phyloP scores from a whole-genome alignment of 1,284 basidiomycete species.

The Pholiota adiposa region DNA sequence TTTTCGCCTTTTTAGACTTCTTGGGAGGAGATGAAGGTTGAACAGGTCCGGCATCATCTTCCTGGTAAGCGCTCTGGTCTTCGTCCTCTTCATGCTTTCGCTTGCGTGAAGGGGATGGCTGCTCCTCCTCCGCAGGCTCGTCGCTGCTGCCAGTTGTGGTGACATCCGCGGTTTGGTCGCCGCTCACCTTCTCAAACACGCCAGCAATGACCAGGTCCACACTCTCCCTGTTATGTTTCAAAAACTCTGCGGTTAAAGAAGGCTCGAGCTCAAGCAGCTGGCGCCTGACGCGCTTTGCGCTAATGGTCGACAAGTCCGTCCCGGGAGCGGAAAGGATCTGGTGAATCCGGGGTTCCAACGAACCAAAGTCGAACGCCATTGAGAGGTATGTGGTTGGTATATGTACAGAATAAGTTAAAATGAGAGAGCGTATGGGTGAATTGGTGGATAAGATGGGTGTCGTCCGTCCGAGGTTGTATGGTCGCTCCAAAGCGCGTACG shows the following conservation, averaged over 20 bases:
- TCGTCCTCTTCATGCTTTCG: conserved; percentile 42
- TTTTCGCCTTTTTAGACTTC: conserved; percentile 49
- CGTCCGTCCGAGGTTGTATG: conserved; percentile 11
- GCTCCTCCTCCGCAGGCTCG: conserved; percentile 32
- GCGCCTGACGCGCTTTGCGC: conserved; percentile 77
- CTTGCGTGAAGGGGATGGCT: conserved; percentile 37
- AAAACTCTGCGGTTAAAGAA: conserved; percentile 53
- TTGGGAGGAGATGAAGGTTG: conserved; percentile 41
- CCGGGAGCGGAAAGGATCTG: conserved; percentile 71
- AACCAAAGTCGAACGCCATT: conserved; percentile 49
- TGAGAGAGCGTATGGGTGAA: conserved; percentile 19
- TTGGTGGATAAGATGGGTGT: conserved; percentile 8
- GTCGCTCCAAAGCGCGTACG: background rate
- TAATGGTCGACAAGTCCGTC: conserved; percentile 73
- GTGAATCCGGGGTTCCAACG: conserved; percentile 63
- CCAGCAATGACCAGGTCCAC: conserved; percentile 62
- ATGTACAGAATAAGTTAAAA: conserved; percentile 29
- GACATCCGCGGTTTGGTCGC: conserved; percentile 33
- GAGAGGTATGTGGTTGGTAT: conserved; percentile 20
- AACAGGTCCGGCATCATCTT: conserved; percentile 37
- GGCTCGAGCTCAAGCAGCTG: conserved; percentile 57
- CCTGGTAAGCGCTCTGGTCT: conserved; percentile 34
- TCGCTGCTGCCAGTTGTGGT: conserved; percentile 33
- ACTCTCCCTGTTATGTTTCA: conserved; percentile 61
- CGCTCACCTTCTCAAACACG: conserved; percentile 64